A percentile compares a stretch with the other conserved stretches of the same genome.
phyloP scores from a whole-genome alignment of 495 filamentous ascomycete genomes.

The Cercophora samala region DNA sequence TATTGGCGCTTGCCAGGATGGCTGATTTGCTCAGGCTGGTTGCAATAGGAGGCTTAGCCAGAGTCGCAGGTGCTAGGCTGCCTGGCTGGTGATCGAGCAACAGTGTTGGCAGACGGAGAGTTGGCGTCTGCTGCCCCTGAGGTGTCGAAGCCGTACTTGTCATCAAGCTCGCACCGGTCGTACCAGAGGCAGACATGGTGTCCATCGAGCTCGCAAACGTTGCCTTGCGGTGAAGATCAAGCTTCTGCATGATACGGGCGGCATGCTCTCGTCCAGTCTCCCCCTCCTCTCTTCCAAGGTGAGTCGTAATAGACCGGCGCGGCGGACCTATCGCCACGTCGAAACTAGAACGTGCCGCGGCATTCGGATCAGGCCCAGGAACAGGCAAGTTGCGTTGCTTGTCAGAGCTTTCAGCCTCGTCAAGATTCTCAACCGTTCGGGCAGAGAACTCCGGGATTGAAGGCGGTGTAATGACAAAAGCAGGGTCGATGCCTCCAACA shows the following conservation, averaged over 20 bases:
- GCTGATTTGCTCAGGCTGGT: constrained; percentile 87
- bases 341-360: constrained; percentile 63
- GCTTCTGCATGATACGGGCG: constrained; percentile 83
- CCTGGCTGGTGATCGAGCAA: constrained; percentile 43
- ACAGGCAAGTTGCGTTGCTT: constrained; percentile 62
- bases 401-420: constrained; percentile 53
- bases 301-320: constrained; percentile 45
- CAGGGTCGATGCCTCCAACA: constrained; percentile 67
- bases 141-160: constrained; percentile 36
- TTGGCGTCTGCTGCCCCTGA: constrained; percentile 25
- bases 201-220: constrained; percentile 48
- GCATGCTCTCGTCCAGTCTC: constrained; percentile 71
- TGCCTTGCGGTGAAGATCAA: constrained; percentile 83
- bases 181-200: constrained; percentile 33
- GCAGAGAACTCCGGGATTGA: constrained; percentile 85
- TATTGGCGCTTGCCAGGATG: constrained; percentile 70
- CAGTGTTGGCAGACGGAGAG: constrained; percentile 23
- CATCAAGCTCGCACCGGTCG: constrained; percentile 64
- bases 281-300: constrained; percentile 53
- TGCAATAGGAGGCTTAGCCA: constrained; percentile 79
- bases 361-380: constrained; percentile 57
- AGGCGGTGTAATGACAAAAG: constrained; percentile 87
- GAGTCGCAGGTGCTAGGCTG: constrained; percentile 75
- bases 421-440: constrained; percentile 65
- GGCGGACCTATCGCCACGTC: constrained; percentile 56